A percentile compares a stretch with the other conserved stretches of the same genome.
Conservation (phyloP, 2,329 filamentous ascomycete species). For the Penicillium sp. region DNA sequence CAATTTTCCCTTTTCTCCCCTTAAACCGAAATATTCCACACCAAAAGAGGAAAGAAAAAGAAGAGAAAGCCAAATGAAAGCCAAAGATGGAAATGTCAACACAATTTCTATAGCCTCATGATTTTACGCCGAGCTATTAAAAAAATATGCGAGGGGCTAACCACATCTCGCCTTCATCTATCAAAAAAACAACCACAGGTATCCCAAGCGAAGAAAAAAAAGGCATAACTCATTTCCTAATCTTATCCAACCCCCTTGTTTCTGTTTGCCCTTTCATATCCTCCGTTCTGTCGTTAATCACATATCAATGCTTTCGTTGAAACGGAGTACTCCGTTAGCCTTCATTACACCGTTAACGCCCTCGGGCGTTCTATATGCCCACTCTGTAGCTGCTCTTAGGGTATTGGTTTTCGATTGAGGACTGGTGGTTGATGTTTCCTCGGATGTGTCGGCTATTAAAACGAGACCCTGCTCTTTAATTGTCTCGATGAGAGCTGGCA, state of each 20-base stretch:
- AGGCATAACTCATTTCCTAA: background rate
- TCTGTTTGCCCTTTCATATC: background rate
- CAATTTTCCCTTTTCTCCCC: background rate
- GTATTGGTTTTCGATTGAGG: conserved; percentile 21
- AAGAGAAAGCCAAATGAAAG: background rate
- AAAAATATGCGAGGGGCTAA: background rate
- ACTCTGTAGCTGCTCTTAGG: conserved; percentile 32
- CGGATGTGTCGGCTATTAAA: conserved; percentile 81
- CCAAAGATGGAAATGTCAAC: background rate
- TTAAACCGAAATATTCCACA: background rate
- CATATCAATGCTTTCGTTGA: conserved; percentile 87
- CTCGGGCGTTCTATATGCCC: conserved; percentile 59
- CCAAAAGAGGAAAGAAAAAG: background rate
- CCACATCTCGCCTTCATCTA: conserved; percentile 4
- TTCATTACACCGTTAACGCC: conserved; percentile 85
- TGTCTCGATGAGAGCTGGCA: conserved; percentile 84
- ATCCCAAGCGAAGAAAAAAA: background rate
- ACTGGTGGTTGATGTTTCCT: conserved; percentile 39
- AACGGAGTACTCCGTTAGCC: conserved; percentile 80
- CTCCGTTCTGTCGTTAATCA: conserved; percentile 21
- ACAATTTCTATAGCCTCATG: background rate
- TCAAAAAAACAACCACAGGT: conserved; percentile 7
- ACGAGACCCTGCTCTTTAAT: conserved; percentile 94
- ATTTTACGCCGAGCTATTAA: background rate
- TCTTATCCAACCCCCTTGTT: too few relatives aligned